Evolutionary conservation across 1,284 basidiomycete species (phyloP), one percentile per base, ranked within the genome.

Genomic region (Cryptococcus sp.): DNA sequence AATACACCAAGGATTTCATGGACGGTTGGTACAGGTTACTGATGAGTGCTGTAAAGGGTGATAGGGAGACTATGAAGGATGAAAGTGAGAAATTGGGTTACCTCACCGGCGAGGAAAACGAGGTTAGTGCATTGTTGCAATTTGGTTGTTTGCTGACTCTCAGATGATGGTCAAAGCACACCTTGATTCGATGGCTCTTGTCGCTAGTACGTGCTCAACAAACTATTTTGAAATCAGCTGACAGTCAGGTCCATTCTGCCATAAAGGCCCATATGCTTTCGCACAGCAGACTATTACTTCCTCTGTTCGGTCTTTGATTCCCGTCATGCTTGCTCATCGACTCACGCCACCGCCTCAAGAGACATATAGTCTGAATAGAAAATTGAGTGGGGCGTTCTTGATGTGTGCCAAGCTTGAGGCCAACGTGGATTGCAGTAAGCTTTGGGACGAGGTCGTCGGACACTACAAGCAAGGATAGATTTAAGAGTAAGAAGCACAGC

Each of bases 351-450:
- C 94, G 1, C 94, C 94, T 0, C 78, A 83, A 53, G 92, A 98
- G 76, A 98, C 94, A 1, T 98, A 98, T 73, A 91, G 87, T 69
- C 76, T 98, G 49, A 98, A 98, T 72, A 78, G 93, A 66, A 98
- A 98, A 81, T 71, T 98, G 58, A 92, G 90, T 60, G 93, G 94
- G 0, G 86, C 90, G 2, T 97, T 98, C 76, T 77, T 98, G 57
- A 81, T 98, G 14, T 94, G 94, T 45, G 85, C 91, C 14, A 79
- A 88, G 50, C 77, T 98, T 34, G 81, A 82, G 41, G 89, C 90
- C 14, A 79, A 78, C 1, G 84, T 98, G 18, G 82, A 89, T 66
- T 88, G 88, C 57, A 80, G 79, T 64, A 74, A 70, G 19, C 74
- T 97, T 31, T 92, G 90, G 88, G 82, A 87, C 51, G 78, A 80